Evolutionary conservation across 2,329 filamentous ascomycete genomes (phyloP).

Genomic region (Stagonosporopsis vannaccii): DNA sequence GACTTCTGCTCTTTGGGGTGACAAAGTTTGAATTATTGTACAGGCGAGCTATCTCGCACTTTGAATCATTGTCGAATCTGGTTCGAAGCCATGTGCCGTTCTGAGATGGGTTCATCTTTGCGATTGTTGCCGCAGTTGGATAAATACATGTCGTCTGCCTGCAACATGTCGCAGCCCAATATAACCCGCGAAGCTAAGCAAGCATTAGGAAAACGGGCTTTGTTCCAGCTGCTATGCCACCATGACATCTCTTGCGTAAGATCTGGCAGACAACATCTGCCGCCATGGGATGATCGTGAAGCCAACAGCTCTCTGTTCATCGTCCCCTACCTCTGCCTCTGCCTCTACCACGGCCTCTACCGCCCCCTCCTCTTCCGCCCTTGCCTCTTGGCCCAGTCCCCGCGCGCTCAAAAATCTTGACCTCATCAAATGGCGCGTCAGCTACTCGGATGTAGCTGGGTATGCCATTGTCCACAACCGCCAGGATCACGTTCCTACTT

Average conservation of each 20-base stretch:
- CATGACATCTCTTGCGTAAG: not conserved
- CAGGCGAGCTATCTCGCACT: too few species aligned
- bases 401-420: constrained; percentile 72
- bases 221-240: not conserved
- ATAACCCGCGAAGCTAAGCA: not conserved
- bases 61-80: too few species aligned
- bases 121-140: not conserved
- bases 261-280: not conserved
- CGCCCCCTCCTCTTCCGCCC: constrained; percentile 49
- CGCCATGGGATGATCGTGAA: too few species aligned
- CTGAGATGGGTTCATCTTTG: not conserved
- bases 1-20: too few species aligned
- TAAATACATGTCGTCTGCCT: not conserved
- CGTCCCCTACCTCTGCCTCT: constrained; percentile 29
- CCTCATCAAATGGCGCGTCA: constrained; percentile 77
- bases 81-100: too few species aligned
- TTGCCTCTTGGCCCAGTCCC: constrained; percentile 48
- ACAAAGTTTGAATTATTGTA: too few species aligned
- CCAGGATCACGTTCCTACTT: constrained; percentile 81
- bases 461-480: constrained; percentile 87
- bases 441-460: constrained; percentile 85
- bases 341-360: constrained; percentile 50
- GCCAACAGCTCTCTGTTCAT: not conserved
- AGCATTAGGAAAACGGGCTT: not conserved
- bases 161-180: too few species aligned